These are phyloP conservation scores for Monosporozyma siamensis DNA, from an alignment of 805 yeast species.

Conservation along the genomic window DNA sequence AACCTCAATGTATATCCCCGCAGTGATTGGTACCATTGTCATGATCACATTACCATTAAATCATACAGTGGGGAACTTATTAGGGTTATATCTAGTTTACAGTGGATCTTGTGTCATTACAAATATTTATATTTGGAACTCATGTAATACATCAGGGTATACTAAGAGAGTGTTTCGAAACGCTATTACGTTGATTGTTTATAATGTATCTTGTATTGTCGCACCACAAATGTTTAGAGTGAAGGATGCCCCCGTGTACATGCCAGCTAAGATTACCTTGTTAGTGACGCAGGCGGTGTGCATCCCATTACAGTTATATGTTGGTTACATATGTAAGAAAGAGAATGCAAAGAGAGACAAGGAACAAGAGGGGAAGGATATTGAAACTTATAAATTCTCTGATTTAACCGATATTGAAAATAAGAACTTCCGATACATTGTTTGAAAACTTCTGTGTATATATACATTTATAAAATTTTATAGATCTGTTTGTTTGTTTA, in stretches of 20 bases:
- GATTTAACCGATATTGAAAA: slow-evolving; percentile 57
- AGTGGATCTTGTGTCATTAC: slow-evolving; percentile 51
- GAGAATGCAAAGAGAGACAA: slow-evolving; percentile 46
- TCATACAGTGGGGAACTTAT: slow-evolving; percentile 37
- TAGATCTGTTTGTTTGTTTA: too few species aligned
- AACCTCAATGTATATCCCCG: slow-evolving; percentile 35
- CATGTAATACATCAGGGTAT: slow-evolving; percentile 53
- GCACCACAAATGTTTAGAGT: slow-evolving; percentile 57
- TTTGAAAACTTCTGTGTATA: slow-evolving; percentile 15
- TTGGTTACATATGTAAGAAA: slow-evolving; percentile 36
- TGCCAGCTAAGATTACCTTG: slow-evolving; percentile 49
- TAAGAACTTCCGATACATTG: slow-evolving; percentile 45
- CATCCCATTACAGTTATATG: slow-evolving; percentile 35
- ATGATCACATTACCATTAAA: slow-evolving; percentile 31
- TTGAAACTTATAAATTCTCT: slow-evolving; percentile 36
- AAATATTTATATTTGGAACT: slow-evolving; percentile 51
- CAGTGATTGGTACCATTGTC: slow-evolving; percentile 43
- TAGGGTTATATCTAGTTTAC: slow-evolving; percentile 43
- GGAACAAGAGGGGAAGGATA: slow-evolving; percentile 26
- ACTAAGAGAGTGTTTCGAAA: slow-evolving; percentile 48
- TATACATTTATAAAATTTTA: too few species aligned
- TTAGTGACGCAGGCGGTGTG: slow-evolving; percentile 42
- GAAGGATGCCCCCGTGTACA: slow-evolving; percentile 42
- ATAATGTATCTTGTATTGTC: slow-evolving; percentile 47
- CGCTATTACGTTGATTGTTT: slow-evolving; percentile 46